Base-by-base conservation (phyloP, 139 green algal species). In the Picochlorum sp. region DNA sequence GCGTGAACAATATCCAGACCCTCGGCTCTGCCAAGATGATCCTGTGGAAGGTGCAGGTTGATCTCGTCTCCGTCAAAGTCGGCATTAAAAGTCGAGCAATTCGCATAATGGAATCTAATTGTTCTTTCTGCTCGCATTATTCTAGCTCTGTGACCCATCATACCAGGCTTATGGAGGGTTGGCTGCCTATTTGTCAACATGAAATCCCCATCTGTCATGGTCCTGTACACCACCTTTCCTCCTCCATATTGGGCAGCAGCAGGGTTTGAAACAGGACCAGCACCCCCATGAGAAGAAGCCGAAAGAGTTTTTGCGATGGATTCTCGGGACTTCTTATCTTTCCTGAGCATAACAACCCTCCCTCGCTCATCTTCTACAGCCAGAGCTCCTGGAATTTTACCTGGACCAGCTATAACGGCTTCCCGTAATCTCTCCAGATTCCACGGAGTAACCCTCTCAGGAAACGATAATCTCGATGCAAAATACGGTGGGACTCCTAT, bases 61-160 rank as follows among this genome's bases (percentile, higher is more conserved):
- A 99, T 98, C 74, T 99, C 94, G 67, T 99, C 94, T 2, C 94
- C 94, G 66, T 99, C 94, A 83, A 99, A 99, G 72, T 99, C 94
- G 14, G 90, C 88, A 77, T 96, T 96, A 81, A 95, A 96, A 45
- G 87, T 92, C 41, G 86, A 72, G 82, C 94, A 99, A 83, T 99
- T 99, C 65, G 94, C 88, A 74, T 99, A 99, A 81, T 99, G 94
- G 82, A 99, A 92, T 45, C 94, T 84, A 57, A 99, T 97, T 23
- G 91, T 96, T 55, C 92, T 79, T 85, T 99, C 86, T 3, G 63
- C 56, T 10, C 65, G 20, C 71, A 83, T 70, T 23, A 81, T 66
- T 58, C 82, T 51, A 15, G 73, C 83, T 32, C 64, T 58, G 77
- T 92, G 86, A 4, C 81, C 84, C 86, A 92, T 90, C 49, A 92